Conservation (phyloP, 805 yeast genomes). For the Scheffersomyces stipitis region DNA sequence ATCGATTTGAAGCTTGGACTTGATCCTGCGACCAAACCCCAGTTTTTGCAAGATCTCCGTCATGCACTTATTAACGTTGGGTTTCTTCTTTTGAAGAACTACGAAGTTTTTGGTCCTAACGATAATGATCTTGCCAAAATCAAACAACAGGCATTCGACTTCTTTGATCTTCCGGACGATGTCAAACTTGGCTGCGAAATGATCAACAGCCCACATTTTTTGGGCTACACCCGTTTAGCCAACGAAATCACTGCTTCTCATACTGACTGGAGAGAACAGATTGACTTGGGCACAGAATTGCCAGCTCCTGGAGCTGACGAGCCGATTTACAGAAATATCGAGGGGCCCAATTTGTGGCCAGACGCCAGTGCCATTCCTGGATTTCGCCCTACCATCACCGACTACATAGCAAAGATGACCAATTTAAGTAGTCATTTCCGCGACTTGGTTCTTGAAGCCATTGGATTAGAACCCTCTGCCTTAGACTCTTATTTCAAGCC, state of each 20-base stretch:
- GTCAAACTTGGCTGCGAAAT: constrained; percentile 49
- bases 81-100: constrained; percentile 48
- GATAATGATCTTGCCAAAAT: constrained; percentile 36
- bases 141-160: constrained; percentile 36
- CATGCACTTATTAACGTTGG: constrained; percentile 58
- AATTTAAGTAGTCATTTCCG: constrained; percentile 42
- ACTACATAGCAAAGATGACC: constrained; percentile 48
- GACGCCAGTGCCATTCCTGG: constrained; percentile 40
- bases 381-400: constrained; percentile 41
- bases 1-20: constrained; percentile 45
- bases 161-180: constrained; percentile 47
- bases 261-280: constrained; percentile 62
- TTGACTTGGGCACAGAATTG: constrained; percentile 56
- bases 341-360: constrained; percentile 61
- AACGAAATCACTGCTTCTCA: constrained; percentile 55
- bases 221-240: constrained; percentile 57
- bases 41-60: constrained; percentile 39
- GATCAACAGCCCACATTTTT: constrained; percentile 58
- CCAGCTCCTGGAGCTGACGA: constrained; percentile 40
- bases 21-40: constrained; percentile 41
- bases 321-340: constrained; percentile 47
- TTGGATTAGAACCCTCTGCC: constrained; percentile 46
- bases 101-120: constrained; percentile 40
- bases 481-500: constrained; percentile 52
- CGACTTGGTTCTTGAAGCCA: constrained; percentile 52